Conservation (phyloP, 495 filamentous ascomycete species). For the Amniculicola lignicola region DNA sequence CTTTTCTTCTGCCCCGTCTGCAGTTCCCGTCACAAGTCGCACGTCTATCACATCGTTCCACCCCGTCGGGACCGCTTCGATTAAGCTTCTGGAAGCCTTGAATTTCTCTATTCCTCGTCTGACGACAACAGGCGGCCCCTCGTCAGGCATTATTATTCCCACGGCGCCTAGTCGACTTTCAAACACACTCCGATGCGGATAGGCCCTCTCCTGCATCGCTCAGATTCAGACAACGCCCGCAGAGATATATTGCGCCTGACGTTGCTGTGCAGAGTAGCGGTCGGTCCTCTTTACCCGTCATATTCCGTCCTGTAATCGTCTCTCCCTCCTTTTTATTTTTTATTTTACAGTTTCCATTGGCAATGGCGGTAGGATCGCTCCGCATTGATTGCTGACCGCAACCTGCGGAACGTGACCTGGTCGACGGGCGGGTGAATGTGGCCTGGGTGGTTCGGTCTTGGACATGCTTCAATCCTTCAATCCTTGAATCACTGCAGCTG, state of each 20-base stretch:
- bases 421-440: constrained; percentile 2
- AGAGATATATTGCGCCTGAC: constrained; percentile 16
- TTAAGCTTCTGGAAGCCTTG: constrained; percentile 14
- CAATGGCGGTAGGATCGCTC: constrained; percentile 10
- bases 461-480: constrained; percentile 20
- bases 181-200: not conserved
- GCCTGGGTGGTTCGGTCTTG: constrained; percentile 2
- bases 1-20: constrained; percentile 4
- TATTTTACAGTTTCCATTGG: not conserved
- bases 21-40: constrained; percentile 10
- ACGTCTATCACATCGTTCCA: constrained; percentile 12
- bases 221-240: constrained; percentile 10
- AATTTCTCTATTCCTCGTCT: not conserved
- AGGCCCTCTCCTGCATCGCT: not conserved
- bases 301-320: not conserved
- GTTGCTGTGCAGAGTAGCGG: constrained; percentile 31
- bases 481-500: constrained; percentile 3
- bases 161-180: not conserved
- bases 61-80: constrained; percentile 13
- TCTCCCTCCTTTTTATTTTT: not conserved
- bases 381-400: constrained; percentile 26
- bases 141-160: not conserved
- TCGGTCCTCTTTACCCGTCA: constrained; percentile 4
- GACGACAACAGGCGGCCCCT: constrained; percentile 13
- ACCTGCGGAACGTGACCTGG: constrained; percentile 13